phyloP scores from a whole-genome alignment of 768 basidiomycete species.

The Hygrophorus pudorinus region DNA sequence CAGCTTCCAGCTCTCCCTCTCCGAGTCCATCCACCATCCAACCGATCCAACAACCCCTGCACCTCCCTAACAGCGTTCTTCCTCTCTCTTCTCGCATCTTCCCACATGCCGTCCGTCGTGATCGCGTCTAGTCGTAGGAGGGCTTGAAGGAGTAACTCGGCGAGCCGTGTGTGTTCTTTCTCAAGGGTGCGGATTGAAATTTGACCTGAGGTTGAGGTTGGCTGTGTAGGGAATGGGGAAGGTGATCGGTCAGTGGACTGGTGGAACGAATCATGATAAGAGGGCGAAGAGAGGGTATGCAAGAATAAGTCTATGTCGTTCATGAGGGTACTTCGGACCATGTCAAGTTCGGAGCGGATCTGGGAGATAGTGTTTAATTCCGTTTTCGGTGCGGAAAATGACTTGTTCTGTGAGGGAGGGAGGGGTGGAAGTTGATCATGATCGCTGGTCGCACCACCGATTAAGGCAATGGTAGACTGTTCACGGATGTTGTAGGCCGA shows the following conservation, averaged over 20 bases:
- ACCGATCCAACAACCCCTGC: constrained; percentile 68
- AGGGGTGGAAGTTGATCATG: constrained; percentile 9
- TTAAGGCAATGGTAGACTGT: constrained; percentile 61
- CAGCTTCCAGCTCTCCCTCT: constrained; percentile 11
- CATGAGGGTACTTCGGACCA: constrained; percentile 39
- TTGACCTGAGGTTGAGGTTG: constrained; percentile 12
- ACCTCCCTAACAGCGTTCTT: constrained; percentile 84
- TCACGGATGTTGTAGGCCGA: constrained; percentile 65
- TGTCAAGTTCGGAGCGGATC: constrained; percentile 43
- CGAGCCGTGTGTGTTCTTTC: constrained; percentile 47
- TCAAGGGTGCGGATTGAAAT: constrained; percentile 14
- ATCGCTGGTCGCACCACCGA: constrained; percentile 32
- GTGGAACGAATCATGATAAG: constrained; percentile 12
- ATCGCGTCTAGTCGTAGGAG: constrained; percentile 82
- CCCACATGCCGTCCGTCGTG: constrained; percentile 55
- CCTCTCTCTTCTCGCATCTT: constrained; percentile 65
- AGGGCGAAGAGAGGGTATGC: background rate
- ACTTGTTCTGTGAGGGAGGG: constrained; percentile 16
- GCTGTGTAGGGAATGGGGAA: constrained; percentile 9
- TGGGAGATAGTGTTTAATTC: constrained; percentile 41
- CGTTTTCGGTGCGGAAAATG: constrained; percentile 23
- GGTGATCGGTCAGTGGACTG: constrained; percentile 6
- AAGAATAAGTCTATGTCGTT: constrained; percentile 54
- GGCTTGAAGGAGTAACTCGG: constrained; percentile 79
- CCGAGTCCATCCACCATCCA: constrained; percentile 77